Percentiles rank a stretch among this genome's conserved stretches.
phyloP scores from a whole-genome alignment of 768 basidiomycete species.

The Ephemerocybe angulata region DNA sequence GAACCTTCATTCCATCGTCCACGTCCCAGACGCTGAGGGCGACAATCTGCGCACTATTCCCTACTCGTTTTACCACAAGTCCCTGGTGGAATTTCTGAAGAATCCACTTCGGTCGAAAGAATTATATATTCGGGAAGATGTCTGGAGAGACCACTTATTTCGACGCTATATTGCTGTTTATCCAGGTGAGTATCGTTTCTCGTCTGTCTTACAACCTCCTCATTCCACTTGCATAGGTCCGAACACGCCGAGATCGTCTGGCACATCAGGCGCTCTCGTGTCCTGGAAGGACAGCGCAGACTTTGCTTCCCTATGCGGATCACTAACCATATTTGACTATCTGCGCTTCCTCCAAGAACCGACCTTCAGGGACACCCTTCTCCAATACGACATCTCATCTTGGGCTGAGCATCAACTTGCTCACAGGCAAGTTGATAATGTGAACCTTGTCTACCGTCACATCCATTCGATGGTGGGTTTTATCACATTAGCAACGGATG shows the following conservation, averaged over 20 bases:
- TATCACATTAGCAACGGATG: not conserved
- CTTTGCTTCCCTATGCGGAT: not conserved
- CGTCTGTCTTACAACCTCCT: too few relatives aligned
- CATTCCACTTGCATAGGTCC: too few relatives aligned
- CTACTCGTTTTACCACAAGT: not conserved
- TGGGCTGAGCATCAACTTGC: not conserved
- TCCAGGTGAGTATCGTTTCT: too few relatives aligned
- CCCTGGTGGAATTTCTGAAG: not conserved
- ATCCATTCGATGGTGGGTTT: not conserved
- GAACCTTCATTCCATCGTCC: not conserved
- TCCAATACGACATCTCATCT: not conserved
- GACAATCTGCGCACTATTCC: not conserved
- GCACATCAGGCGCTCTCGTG: too few relatives aligned
- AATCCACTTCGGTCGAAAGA: not conserved
- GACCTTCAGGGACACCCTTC: not conserved
- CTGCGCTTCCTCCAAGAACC: not conserved
- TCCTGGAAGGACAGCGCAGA: too few relatives aligned
- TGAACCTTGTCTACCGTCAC: not conserved
- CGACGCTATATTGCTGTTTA: not conserved
- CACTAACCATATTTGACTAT: not conserved
- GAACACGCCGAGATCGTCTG: too few relatives aligned
- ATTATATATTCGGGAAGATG: not conserved
- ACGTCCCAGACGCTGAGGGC: not conserved
- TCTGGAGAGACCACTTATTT: not conserved
- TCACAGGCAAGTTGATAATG: not conserved